Conservation (phyloP, 139 green algal species). For the Chlorella ohadii region DNA sequence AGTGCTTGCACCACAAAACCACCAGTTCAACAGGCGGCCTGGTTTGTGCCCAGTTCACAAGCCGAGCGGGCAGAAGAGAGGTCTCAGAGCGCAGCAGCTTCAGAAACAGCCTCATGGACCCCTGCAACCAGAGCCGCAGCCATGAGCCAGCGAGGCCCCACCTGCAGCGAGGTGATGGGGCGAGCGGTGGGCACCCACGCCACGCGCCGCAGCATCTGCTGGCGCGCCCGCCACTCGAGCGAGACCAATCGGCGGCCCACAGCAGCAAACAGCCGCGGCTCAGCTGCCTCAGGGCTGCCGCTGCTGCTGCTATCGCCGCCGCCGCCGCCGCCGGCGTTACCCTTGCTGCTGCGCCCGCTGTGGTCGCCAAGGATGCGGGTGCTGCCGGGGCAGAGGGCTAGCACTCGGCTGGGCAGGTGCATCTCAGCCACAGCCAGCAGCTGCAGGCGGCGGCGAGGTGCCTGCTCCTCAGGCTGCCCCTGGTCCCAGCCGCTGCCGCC, state of each 20-base stretch:
- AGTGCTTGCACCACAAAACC: too few relatives aligned
- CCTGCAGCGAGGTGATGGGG: neutral
- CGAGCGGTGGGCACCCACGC: conserved; percentile 17
- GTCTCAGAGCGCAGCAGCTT: too few relatives aligned
- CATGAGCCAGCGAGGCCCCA: neutral
- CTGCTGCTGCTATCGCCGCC: neutral
- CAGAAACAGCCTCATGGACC: neutral
- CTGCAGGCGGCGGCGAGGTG: neutral
- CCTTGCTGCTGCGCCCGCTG: neutral
- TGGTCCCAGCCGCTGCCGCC: neutral
- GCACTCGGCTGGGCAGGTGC: conserved; percentile 24
- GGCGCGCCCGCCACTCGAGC: neutral
- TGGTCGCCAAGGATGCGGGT: neutral
- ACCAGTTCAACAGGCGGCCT: too few relatives aligned
- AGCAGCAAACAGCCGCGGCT: conserved; percentile 19
- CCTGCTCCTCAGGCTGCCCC: neutral
- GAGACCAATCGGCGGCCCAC: conserved; percentile 20
- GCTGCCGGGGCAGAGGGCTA: conserved; percentile 20
- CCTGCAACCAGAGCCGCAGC: neutral
- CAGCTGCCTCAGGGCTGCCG: neutral
- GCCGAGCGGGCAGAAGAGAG: too few relatives aligned
- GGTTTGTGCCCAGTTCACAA: too few relatives aligned
- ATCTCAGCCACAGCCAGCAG: conserved; percentile 8
- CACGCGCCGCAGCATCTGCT: conserved; percentile 21
- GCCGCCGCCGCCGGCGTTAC: too few relatives aligned